Percentiles rank a stretch among this genome's conserved stretches.
Conservation (phyloP, 2,329 filamentous ascomycete genomes). For the Cladosporium sp. region DNA sequence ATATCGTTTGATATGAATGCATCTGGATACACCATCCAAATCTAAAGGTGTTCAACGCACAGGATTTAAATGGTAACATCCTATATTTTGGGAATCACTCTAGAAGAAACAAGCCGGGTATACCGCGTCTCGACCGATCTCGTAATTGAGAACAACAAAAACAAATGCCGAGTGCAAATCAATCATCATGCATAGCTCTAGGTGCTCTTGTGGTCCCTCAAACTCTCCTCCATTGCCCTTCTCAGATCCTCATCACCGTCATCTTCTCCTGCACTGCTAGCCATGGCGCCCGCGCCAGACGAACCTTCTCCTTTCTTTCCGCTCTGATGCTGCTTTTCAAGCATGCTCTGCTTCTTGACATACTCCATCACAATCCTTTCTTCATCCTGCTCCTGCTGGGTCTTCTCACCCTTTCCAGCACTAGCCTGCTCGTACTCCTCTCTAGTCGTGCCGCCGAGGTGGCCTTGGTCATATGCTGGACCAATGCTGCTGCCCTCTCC, state of each 20-base stretch:
- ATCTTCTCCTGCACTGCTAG: constrained; percentile 2
- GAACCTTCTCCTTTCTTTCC: constrained; percentile 13
- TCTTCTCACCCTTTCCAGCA: constrained; percentile 19
- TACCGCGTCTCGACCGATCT: no score
- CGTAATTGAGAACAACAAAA: no score
- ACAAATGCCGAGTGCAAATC: neutral
- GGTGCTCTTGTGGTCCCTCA: constrained; percentile 32
- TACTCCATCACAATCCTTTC: constrained; percentile 73
- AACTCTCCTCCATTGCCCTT: constrained; percentile 53
- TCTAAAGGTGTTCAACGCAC: no score
- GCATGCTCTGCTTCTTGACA: constrained; percentile 70
- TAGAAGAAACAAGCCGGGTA: no score
- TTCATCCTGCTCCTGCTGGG: constrained; percentile 48
- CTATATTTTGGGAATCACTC: no score
- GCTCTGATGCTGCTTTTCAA: constrained; percentile 56
- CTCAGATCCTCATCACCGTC: constrained; percentile 49
- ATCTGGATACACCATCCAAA: no score
- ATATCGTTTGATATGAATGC: no score
- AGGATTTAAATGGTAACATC: no score
- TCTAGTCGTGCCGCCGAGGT: constrained; percentile 26
- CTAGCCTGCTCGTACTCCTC: constrained; percentile 18
- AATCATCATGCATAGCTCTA: neutral
- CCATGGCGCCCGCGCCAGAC: neutral
- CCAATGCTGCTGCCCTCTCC: constrained; percentile 7
- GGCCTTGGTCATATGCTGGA: constrained; percentile 24